phyloP scores from a whole-genome alignment of 495 filamentous ascomycete species.

The Physcia stellaris region DNA sequence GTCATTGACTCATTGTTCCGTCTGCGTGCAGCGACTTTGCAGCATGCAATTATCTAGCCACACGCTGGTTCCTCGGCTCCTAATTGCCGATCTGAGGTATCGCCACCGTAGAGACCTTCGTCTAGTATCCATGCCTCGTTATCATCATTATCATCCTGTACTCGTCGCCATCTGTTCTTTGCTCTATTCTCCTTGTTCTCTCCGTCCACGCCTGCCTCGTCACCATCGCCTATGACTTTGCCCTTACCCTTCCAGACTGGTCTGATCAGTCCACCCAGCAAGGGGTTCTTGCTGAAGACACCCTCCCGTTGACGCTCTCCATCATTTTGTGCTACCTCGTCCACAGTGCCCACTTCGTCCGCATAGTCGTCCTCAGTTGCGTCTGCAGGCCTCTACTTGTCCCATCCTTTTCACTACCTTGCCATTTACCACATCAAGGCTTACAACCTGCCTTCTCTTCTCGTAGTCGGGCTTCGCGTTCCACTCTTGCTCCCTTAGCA shows the following conservation, averaged over 20 bases:
- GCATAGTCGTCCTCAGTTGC: slow-evolving; percentile 34
- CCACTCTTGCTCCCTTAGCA: slow-evolving; percentile 80
- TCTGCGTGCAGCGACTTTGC: too few relatives aligned
- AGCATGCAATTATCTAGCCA: too few relatives aligned
- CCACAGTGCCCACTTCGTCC: slow-evolving; percentile 24
- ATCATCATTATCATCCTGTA: slow-evolving; percentile 81
- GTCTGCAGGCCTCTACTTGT: slow-evolving; percentile 40
- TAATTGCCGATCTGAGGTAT: slow-evolving; percentile 23
- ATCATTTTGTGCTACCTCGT: slow-evolving; percentile 17
- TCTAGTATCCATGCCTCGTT: slow-evolving; percentile 89
- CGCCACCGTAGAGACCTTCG: slow-evolving; percentile 56
- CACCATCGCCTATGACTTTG: slow-evolving; percentile 12
- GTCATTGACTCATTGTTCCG: too few relatives aligned
- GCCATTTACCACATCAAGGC: slow-evolving; percentile 66
- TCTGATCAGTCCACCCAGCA: slow-evolving; percentile 65
- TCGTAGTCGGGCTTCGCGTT: slow-evolving; percentile 84
- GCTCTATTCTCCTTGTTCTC: slow-evolving; percentile 21
- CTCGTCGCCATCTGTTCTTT: slow-evolving; percentile 63
- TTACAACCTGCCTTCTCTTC: slow-evolving; percentile 76
- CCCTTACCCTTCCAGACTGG: slow-evolving; percentile 57
- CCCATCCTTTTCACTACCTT: slow-evolving; percentile 67
- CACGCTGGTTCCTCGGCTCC: slow-evolving; percentile 33
- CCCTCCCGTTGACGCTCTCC: slow-evolving; percentile 32
- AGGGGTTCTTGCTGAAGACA: slow-evolving; percentile 75
- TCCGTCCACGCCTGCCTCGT: slow-evolving; percentile 23